Conservation (phyloP, 305 asterid species). For the Fraxinus greggii region DNA sequence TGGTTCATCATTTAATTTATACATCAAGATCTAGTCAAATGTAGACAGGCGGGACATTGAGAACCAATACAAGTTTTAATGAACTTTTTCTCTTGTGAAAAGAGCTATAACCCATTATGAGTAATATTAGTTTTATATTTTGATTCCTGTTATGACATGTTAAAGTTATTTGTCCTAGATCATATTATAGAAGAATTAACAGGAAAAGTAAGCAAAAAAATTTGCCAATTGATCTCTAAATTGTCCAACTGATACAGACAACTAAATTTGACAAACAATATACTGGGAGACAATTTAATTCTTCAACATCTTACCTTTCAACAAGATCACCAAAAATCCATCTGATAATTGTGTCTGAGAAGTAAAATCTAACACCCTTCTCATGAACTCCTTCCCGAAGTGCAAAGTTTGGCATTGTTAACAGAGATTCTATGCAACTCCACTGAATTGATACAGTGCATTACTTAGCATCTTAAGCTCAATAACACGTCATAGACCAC, state of each 20-base stretch:
- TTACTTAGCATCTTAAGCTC: slow-evolving; percentile 25
- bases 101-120: not conserved
- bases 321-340: slow-evolving; percentile 69
- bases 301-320: slow-evolving; percentile 51
- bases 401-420: slow-evolving; percentile 60
- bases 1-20: not conserved
- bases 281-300: slow-evolving; percentile 7
- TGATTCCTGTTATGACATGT: not conserved
- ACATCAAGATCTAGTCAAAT: not conserved
- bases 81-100: not conserved
- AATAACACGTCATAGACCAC: slow-evolving; percentile 17
- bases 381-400: slow-evolving; percentile 40
- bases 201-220: not conserved
- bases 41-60: not conserved
- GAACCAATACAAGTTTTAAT: not conserved
- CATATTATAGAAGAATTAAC: not conserved
- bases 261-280: not conserved
- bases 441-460: slow-evolving; percentile 50
- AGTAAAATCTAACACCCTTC: slow-evolving; percentile 34
- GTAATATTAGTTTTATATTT: not conserved
- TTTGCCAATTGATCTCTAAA: not conserved
- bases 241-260: slow-evolving; percentile 5
- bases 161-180: not conserved
- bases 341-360: slow-evolving; percentile 46
- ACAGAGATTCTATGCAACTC: slow-evolving; percentile 74